Conservation (phyloP, 139 green algal genomes). For the Chlamydomonas eustigma region DNA sequence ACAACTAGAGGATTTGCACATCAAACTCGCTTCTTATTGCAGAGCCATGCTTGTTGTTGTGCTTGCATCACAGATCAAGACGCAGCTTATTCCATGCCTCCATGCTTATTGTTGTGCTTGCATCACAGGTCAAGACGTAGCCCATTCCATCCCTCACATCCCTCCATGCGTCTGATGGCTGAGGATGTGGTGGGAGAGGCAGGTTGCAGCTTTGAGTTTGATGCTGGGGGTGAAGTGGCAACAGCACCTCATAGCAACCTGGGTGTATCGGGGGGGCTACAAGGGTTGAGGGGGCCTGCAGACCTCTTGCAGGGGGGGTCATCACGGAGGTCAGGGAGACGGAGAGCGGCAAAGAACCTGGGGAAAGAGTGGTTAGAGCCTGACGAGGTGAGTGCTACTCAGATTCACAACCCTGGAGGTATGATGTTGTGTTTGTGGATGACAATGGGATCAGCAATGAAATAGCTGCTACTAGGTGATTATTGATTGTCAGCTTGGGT, state of each 20-base stretch:
- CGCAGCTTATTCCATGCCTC: not conserved
- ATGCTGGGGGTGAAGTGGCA: not conserved
- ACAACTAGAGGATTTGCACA: too few relatives aligned
- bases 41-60: not conserved
- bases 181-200: too few relatives aligned
- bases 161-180: too few relatives aligned
- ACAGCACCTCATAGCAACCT: too few relatives aligned
- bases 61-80: not conserved
- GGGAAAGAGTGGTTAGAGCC: slow-evolving; percentile 17
- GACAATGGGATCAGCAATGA: too few relatives aligned
- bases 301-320: not conserved
- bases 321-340: not conserved
- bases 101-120: not conserved
- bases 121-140: too few relatives aligned
- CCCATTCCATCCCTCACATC: too few relatives aligned
- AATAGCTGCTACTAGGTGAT: too few relatives aligned
- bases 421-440: too few relatives aligned
- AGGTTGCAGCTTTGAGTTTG: not conserved
- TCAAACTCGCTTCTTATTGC: too few relatives aligned
- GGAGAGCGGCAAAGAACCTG: not conserved
- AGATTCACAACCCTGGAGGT: not conserved
- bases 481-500: not conserved
- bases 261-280: too few relatives aligned
- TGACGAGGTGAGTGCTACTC: slow-evolving; percentile 12
- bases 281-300: not conserved